A percentile compares a stretch with the other conserved stretches of the same genome.
Conservation (phyloP, 305 asterid genomes). For the Euphrasia arctica region DNA sequence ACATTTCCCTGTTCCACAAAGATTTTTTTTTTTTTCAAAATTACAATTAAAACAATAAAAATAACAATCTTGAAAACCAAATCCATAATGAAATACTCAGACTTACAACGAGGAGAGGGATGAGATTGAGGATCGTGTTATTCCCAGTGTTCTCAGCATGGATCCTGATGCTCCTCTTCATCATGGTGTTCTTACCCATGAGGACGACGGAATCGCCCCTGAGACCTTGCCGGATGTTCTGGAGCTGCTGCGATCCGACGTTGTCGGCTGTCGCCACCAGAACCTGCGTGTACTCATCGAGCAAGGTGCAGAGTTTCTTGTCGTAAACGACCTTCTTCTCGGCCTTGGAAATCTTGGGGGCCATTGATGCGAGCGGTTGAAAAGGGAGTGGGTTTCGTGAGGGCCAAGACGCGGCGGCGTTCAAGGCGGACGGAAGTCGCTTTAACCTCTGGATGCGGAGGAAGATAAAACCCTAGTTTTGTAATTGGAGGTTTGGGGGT, state of each 20-base stretch:
- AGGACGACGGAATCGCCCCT: constrained; percentile 6
- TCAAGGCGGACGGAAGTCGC: neutral
- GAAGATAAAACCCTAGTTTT: neutral
- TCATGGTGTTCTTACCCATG: constrained; percentile 16
- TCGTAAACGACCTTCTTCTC: constrained; percentile 16
- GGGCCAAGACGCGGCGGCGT: constrained; percentile 2
- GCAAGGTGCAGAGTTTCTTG: constrained; percentile 5
- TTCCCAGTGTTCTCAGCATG: constrained; percentile 9
- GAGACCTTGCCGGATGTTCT: constrained; percentile 8
- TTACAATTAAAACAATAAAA: neutral
- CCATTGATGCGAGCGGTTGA: neutral
- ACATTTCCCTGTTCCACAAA: constrained; percentile 6
- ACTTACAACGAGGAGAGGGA: constrained; percentile 12
- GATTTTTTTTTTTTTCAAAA: neutral
- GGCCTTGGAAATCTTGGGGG: constrained; percentile 9
- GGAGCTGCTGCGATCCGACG: constrained; percentile 7
- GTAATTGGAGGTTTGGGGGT: neutral
- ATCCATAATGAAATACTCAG: no score
- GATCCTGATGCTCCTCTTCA: constrained; percentile 8
- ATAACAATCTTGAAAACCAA: no score
- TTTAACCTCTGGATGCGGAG: neutral
- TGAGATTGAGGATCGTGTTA: neutral
- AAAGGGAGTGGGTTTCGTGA: neutral
- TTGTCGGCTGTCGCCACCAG: constrained; percentile 8
- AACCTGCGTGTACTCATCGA: constrained; percentile 19